Evolutionary conservation across 2,329 filamentous ascomycete genomes (phyloP).

Genomic region (Chrysoporthe austroafricana): DNA sequence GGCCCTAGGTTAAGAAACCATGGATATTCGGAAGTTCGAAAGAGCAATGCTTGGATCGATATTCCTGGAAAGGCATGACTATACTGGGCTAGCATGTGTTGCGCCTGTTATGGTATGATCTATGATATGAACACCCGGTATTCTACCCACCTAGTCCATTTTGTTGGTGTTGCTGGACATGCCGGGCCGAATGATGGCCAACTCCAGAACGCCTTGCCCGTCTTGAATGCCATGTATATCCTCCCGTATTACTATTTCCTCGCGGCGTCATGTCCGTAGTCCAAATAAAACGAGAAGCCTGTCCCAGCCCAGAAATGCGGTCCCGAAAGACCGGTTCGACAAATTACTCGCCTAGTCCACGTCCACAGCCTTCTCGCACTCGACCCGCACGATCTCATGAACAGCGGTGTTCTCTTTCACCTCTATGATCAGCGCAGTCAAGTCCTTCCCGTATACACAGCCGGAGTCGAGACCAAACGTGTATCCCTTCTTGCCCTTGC

Average conservation of each 20-base stretch:
- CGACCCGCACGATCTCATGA: slow-evolving; percentile 46
- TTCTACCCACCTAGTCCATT: background rate
- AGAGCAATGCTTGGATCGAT: no score
- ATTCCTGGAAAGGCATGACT: no score
- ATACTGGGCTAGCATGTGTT: no score
- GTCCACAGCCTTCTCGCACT: slow-evolving; percentile 37
- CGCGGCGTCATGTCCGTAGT: background rate
- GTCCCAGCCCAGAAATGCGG: background rate
- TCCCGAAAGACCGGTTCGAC: background rate
- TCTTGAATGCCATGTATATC: background rate
- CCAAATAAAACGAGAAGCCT: background rate
- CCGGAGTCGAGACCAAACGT: slow-evolving; percentile 85
- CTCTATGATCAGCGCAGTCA: slow-evolving; percentile 79
- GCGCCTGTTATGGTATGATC: background rate
- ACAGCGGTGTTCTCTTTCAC: slow-evolving; percentile 42
- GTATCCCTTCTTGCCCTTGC: slow-evolving; percentile 47
- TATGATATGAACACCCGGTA: background rate
- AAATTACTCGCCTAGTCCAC: background rate
- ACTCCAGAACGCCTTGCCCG: background rate
- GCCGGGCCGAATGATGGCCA: background rate
- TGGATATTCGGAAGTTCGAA: no score
- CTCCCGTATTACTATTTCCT: background rate
- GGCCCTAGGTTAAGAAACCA: no score
- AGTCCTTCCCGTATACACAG: slow-evolving; percentile 74
- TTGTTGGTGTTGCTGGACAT: background rate